A percentile compares a stretch with the other conserved stretches of the same genome.
These are phyloP conservation scores for Spergularia bocconei DNA, from an alignment of 148 eudicot species.

Conservation along the genomic window DNA sequence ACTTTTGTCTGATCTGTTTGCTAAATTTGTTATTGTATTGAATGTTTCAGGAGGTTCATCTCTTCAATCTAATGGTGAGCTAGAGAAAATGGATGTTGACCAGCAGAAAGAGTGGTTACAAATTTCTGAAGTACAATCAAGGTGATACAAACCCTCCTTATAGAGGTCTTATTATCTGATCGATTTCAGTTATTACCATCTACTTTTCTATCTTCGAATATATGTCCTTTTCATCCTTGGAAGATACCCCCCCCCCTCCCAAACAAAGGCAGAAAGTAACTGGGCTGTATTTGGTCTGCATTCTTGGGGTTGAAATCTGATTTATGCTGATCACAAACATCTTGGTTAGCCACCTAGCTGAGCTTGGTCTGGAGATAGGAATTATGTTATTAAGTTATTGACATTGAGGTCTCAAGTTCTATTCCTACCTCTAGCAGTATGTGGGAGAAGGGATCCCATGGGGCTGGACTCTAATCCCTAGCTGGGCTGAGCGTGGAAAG, in stretches of 20 bases:
- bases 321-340: constrained; percentile 1
- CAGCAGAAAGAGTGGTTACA: constrained; percentile 67
- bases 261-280: not conserved
- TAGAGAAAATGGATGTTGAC: constrained; percentile 35
- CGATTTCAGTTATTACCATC: not conserved
- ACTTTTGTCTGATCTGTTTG: not conserved
- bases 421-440: too few relatives aligned
- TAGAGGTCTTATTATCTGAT: not conserved
- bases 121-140: constrained; percentile 71
- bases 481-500: too few relatives aligned
- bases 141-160: constrained; percentile 36
- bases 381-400: too few relatives aligned
- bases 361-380: too few relatives aligned
- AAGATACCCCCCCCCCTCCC: not conserved
- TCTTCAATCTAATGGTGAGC: constrained; percentile 32
- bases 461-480: too few relatives aligned
- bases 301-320: not conserved
- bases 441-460: too few relatives aligned
- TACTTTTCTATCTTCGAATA: not conserved
- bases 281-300: not conserved
- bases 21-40: not conserved
- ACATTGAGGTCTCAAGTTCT: too few relatives aligned
- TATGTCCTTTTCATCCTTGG: not conserved
- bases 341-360: not conserved
- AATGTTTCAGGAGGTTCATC: constrained; percentile 36